phyloP scores from a whole-genome alignment of 139 green algal species.

The Chlorella ohadii region DNA sequence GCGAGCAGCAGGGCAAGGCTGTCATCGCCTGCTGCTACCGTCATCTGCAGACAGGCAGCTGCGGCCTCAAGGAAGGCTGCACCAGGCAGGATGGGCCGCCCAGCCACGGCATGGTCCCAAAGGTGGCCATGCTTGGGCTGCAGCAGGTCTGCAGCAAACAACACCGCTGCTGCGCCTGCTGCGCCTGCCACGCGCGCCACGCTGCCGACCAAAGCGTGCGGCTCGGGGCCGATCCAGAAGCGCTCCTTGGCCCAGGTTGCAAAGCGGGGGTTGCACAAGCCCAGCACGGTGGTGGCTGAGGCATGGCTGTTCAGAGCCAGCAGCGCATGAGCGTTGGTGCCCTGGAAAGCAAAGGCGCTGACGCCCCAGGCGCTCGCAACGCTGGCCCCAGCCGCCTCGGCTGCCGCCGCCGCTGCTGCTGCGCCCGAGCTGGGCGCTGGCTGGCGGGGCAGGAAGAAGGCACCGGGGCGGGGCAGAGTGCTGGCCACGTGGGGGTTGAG shows the following conservation, averaged over 20 bases:
- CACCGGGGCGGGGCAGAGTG: conserved; percentile 17
- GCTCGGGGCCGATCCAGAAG: conserved; percentile 22
- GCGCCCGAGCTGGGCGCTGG: background rate
- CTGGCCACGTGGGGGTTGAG: conserved; percentile 73
- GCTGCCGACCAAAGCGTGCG: conserved; percentile 14
- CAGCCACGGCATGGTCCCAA: conserved; percentile 65
- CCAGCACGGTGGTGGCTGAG: background rate
- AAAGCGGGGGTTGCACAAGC: background rate
- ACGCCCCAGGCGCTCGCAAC: conserved; percentile 49
- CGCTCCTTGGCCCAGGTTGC: conserved; percentile 17
- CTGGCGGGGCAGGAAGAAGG: conserved; percentile 51
- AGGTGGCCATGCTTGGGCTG: conserved; percentile 59
- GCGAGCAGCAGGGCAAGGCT: conserved; percentile 12
- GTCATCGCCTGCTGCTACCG: background rate
- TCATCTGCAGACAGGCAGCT: conserved; percentile 36
- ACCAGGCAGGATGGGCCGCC: conserved; percentile 39
- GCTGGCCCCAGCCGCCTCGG: background rate
- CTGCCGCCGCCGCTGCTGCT: background rate
- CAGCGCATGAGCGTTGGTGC: conserved; percentile 79
- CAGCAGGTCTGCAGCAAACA: conserved; percentile 45
- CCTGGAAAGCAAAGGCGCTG: conserved; percentile 86
- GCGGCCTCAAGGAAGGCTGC: conserved; percentile 74
- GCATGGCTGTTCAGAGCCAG: conserved; percentile 18
- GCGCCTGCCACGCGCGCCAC: background rate
- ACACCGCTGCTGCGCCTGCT: conserved; percentile 26